A percentile compares a stretch with the other conserved stretches of the same genome.
phyloP scores from a whole-genome alignment of 2,329 filamentous ascomycete species.

The Colletotrichum horii region DNA sequence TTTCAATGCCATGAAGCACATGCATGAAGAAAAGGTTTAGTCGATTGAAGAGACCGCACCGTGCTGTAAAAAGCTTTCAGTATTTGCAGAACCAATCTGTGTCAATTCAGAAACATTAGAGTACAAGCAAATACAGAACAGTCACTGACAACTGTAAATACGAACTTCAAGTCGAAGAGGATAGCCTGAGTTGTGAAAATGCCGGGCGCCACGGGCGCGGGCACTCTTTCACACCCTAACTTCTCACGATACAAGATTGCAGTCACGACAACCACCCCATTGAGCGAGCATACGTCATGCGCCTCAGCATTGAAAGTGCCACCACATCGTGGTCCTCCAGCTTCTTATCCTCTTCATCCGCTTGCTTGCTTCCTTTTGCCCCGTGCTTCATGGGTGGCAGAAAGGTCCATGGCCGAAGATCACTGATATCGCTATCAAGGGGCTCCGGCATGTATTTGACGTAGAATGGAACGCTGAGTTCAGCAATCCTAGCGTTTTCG shows the following conservation, averaged over 20 bases:
- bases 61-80: neutral
- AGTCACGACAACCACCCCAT: neutral
- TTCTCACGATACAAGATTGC: rapidly evolving
- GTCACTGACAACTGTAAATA: neutral
- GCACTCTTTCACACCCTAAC: neutral
- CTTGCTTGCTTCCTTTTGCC: neutral
- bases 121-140: neutral
- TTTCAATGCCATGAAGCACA: neutral
- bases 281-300: neutral
- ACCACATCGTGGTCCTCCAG: neutral
- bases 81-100: neutral
- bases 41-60: neutral
- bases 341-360: neutral
- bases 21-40: neutral
- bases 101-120: neutral
- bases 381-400: neutral
- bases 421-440: neutral
- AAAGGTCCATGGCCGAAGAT: neutral
- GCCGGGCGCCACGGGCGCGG: neutral
- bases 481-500: neutral
- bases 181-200: neutral
- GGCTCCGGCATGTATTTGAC: neutral
- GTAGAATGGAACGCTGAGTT: neutral
- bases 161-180: neutral
- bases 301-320: neutral